These are phyloP conservation scores for Pharnaceum exiguum DNA, from an alignment of 148 eudicot genomes.

Conservation along the genomic window DNA sequence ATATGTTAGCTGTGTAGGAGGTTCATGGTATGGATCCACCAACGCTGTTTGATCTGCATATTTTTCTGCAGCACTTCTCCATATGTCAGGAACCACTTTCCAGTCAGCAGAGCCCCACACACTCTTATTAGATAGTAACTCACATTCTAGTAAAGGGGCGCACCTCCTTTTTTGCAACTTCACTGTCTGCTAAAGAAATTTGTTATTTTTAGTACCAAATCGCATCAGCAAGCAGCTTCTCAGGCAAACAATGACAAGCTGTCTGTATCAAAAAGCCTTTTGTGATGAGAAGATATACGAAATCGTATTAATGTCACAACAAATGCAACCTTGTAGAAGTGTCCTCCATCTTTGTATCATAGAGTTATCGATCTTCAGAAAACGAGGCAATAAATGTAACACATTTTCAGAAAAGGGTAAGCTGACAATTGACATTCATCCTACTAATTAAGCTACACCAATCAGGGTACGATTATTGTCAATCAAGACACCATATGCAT, in stretches of 20 bases:
- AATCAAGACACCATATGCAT: too few relatives aligned
- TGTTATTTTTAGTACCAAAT: constrained; percentile 12
- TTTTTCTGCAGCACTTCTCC: constrained; percentile 92
- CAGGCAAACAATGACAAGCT: constrained; percentile 14
- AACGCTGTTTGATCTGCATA: constrained; percentile 77
- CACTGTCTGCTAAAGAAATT: constrained; percentile 41
- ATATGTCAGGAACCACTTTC: constrained; percentile 88
- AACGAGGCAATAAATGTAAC: too few relatives aligned
- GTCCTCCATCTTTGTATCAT: neutral
- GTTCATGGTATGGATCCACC: constrained; percentile 81
- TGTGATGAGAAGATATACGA: too few relatives aligned
- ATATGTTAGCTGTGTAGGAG: constrained; percentile 80
- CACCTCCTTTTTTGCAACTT: constrained; percentile 61
- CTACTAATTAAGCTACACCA: too few relatives aligned
- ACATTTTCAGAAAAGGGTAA: too few relatives aligned
- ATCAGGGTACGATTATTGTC: too few relatives aligned
- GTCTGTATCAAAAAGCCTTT: constrained; percentile 10
- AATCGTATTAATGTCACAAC: too few relatives aligned
- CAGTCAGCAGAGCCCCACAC: constrained; percentile 48
- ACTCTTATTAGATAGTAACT: constrained; percentile 32
- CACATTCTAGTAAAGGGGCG: constrained; percentile 74
- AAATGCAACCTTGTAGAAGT: too few relatives aligned
- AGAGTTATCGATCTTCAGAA: neutral
- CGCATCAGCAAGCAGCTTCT: constrained; percentile 12
- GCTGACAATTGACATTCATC: too few relatives aligned